Conservation (phyloP, 2,329 filamentous ascomycete genomes). For the Colletotrichum spaethianum region DNA sequence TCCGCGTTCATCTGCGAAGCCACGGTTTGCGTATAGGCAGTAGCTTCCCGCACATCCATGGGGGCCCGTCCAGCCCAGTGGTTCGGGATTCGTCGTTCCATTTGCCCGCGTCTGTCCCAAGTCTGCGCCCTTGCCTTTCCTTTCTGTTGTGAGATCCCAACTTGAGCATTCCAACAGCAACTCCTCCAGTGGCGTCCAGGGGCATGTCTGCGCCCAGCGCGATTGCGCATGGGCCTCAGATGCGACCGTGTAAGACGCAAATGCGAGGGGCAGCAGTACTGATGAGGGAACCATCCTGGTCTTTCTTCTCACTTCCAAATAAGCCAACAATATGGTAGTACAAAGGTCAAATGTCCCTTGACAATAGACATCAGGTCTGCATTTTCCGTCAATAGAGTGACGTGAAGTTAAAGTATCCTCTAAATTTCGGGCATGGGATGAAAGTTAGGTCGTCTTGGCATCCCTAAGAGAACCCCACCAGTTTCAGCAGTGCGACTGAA, state of each 20-base stretch:
- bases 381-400: conserved; percentile 8
- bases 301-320: neutral
- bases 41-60: conserved; percentile 33
- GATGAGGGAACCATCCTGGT: conserved; percentile 5
- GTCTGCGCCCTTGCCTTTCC: neutral
- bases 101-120: neutral
- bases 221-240: conserved; percentile 16
- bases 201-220: conserved; percentile 9
- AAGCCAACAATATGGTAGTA: neutral
- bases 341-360: too few species aligned
- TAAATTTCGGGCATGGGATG: neutral
- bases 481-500: conserved; percentile 38
- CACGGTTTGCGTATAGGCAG: conserved; percentile 54
- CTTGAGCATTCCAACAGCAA: conserved; percentile 23
- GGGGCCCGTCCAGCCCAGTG: conserved; percentile 33
- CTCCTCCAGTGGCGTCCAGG: conserved; percentile 27
- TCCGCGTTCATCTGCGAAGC: conserved; percentile 54
- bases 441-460: conserved; percentile 19
- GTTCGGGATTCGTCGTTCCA: neutral
- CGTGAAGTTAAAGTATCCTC: conserved; percentile 7
- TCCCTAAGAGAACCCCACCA: conserved; percentile 9
- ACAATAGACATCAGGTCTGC: neutral
- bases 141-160: neutral
- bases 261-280: neutral
- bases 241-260: conserved; percentile 20